These are phyloP conservation scores for Parachaetomium inaequale DNA, from an alignment of 495 filamentous ascomycete species.

Conservation along the genomic window DNA sequence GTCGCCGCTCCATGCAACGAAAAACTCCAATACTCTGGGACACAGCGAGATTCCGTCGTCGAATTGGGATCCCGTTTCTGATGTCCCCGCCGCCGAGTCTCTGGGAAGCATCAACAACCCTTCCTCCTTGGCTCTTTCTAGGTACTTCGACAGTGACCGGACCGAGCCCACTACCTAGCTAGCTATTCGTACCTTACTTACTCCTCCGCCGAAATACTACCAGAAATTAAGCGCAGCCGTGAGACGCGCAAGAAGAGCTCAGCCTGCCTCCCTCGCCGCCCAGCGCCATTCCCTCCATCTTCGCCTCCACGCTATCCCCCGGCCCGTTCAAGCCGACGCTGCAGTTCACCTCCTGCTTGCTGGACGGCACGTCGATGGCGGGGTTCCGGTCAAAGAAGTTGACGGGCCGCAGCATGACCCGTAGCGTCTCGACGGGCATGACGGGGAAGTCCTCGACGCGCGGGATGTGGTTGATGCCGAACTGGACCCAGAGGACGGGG, in stretches of 20 bases:
- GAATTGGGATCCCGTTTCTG: too few species aligned
- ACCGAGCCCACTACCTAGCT: too few species aligned
- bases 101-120: too few species aligned
- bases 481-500: constrained; percentile 58
- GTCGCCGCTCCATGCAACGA: background rate
- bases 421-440: constrained; percentile 38
- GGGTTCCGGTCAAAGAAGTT: constrained; percentile 76
- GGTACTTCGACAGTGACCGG: too few species aligned
- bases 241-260: constrained; percentile 10
- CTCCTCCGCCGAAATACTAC: too few species aligned
- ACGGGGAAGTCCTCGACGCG: constrained; percentile 46
- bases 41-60: too few species aligned
- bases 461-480: constrained; percentile 62
- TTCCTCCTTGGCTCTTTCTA: too few species aligned
- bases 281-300: constrained; percentile 1
- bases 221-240: too few species aligned
- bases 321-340: constrained; percentile 31
- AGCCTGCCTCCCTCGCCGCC: background rate
- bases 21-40: too few species aligned
- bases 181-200: too few species aligned
- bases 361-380: constrained; percentile 67
- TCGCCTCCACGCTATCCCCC: background rate
- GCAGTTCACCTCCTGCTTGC: constrained; percentile 50
- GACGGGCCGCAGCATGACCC: constrained; percentile 61
- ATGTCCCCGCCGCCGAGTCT: too few species aligned